A percentile compares a stretch with the other conserved stretches of the same genome.
Evolutionary conservation across 2,329 filamentous ascomycete species (phyloP).

Genomic region (Calonectria hongkongensis): DNA sequence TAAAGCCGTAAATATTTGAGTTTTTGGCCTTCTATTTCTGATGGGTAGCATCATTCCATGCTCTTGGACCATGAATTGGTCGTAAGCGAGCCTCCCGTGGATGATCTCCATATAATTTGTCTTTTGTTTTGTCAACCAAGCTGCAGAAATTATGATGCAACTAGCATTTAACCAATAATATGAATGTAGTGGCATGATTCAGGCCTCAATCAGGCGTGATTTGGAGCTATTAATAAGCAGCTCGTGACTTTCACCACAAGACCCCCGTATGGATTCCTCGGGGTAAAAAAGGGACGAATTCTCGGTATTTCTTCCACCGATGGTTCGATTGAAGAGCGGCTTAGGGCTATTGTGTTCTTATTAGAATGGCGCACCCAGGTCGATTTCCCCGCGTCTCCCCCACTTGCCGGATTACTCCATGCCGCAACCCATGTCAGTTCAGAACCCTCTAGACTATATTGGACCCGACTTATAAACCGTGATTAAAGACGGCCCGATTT

Average conservation of each 20-base stretch:
- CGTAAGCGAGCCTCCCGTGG: too few relatives aligned
- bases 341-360: not conserved
- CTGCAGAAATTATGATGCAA: too few relatives aligned
- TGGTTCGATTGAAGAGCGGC: not conserved
- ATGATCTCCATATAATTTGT: too few relatives aligned
- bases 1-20: too few relatives aligned
- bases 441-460: not conserved
- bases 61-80: too few relatives aligned
- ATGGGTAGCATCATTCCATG: too few relatives aligned
- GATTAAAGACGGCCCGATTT: not conserved
- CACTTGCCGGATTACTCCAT: not conserved
- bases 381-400: not conserved
- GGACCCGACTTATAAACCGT: not conserved
- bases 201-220: too few relatives aligned
- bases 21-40: too few relatives aligned
- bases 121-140: too few relatives aligned
- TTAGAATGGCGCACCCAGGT: not conserved
- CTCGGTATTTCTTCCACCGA: not conserved
- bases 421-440: not conserved
- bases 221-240: too few relatives aligned
- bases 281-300: not conserved
- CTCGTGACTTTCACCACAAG: not conserved
- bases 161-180: too few relatives aligned
- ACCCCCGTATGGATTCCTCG: not conserved
- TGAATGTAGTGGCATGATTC: too few relatives aligned